These are phyloP conservation scores for Neonectria coccinea DNA, from an alignment of 2,329 filamentous ascomycete species.

Conservation along the genomic window DNA sequence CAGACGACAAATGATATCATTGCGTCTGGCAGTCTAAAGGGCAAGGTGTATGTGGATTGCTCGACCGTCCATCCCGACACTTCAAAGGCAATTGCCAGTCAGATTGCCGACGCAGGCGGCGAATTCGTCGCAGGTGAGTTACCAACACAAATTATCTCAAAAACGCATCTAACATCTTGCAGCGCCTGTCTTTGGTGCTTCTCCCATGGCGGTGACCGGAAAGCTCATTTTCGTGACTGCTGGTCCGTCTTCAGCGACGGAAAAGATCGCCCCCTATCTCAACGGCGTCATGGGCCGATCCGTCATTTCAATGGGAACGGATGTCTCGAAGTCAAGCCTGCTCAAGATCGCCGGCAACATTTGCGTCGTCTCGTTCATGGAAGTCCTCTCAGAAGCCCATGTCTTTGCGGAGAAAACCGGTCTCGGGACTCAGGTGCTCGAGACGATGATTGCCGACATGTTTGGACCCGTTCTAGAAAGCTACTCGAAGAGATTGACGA, in stretches of 20 bases:
- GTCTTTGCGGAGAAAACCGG: conserved; percentile 49
- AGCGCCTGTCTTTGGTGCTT: conserved; percentile 57
- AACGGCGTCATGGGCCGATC: conserved; percentile 54
- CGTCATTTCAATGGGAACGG: conserved; percentile 56
- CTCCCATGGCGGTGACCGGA: conserved; percentile 55
- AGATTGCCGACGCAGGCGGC: conserved; percentile 22
- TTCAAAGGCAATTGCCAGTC: conserved; percentile 46
- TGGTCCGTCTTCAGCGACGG: conserved; percentile 49
- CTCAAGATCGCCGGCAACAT: conserved; percentile 59
- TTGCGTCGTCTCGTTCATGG: conserved; percentile 38
- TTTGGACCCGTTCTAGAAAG: conserved; percentile 45
- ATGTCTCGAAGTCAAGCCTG: conserved; percentile 54
- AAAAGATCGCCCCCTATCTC: conserved; percentile 52
- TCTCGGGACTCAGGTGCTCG: conserved; percentile 40
- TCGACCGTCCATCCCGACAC: conserved; percentile 47
- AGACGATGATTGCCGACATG: conserved; percentile 46
- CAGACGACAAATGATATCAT: conserved; percentile 19
- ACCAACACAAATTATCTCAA: too few relatives aligned
- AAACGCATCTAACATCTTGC: background rate
- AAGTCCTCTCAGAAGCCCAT: conserved; percentile 47
- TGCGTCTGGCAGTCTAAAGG: conserved; percentile 16
- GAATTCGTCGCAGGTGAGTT: conserved; percentile 26
- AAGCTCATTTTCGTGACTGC: conserved; percentile 58
- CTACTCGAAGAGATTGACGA: conserved; percentile 46
- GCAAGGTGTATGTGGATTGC: conserved; percentile 40